Conservation (phyloP, 2,329 filamentous ascomycete species). For the Aspergillus quadrilineatus region DNA sequence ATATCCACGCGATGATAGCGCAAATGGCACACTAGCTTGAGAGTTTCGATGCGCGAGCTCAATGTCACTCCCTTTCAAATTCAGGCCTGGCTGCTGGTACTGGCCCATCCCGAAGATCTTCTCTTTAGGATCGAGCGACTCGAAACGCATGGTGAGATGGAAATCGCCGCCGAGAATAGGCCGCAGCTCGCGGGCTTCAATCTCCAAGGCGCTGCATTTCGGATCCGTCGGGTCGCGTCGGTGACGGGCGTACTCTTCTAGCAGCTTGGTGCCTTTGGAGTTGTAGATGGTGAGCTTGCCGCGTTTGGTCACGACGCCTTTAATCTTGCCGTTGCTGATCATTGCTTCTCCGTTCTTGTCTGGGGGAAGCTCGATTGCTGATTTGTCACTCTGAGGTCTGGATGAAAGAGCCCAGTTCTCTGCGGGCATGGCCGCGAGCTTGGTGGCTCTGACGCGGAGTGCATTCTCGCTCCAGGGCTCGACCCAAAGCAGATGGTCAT, state of each 20-base stretch:
- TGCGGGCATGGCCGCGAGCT: constrained; percentile 35
- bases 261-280: constrained; percentile 41
- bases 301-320: constrained; percentile 46
- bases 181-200: constrained; percentile 60
- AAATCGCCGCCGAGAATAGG: constrained; percentile 56
- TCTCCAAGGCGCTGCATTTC: constrained; percentile 57
- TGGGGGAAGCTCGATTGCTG: constrained; percentile 19
- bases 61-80: constrained; percentile 62
- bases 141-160: constrained; percentile 59
- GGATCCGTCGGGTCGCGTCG: constrained; percentile 55
- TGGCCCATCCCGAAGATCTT: constrained; percentile 69
- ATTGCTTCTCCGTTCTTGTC: constrained; percentile 33
- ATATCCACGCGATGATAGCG: constrained; percentile 60
- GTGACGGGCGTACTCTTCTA: constrained; percentile 56
- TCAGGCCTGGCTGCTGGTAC: constrained; percentile 64
- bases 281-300: constrained; percentile 55
- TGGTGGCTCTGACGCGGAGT: constrained; percentile 40
- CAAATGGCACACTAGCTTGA: constrained; percentile 65
- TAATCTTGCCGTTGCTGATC: constrained; percentile 52
- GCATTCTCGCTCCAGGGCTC: constrained; percentile 42
- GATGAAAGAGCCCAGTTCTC: constrained; percentile 39
- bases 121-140: constrained; percentile 55
- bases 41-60: constrained; percentile 67
- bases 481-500: constrained; percentile 40
- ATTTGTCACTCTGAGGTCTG: constrained; percentile 17